Conservation (phyloP, 805 yeast genomes). For the Kodamaea restingae region DNA sequence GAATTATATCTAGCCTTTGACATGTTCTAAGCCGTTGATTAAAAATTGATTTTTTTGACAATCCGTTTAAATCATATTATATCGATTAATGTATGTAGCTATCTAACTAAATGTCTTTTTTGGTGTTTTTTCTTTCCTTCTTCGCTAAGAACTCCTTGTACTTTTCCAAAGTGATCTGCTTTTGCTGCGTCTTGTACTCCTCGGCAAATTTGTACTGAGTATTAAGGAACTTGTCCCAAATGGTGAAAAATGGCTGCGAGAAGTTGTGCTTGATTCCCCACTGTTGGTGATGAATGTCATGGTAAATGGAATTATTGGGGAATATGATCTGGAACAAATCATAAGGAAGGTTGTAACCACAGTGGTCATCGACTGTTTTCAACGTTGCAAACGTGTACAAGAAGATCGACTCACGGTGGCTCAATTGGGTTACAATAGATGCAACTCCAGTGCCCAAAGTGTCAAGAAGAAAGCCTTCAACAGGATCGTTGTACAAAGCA, state of each 20-base stretch:
- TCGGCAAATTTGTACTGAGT: constrained; percentile 67
- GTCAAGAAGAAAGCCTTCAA: constrained; percentile 90
- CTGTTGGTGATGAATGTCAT: constrained; percentile 95
- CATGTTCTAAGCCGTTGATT: constrained; percentile 16
- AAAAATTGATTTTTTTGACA: constrained; percentile 13
- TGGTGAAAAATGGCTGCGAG: constrained; percentile 92
- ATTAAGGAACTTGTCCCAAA: constrained; percentile 77
- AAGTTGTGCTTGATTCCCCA: constrained; percentile 93
- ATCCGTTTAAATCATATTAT: background rate
- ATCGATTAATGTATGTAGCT: background rate
- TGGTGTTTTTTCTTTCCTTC: constrained; percentile 20
- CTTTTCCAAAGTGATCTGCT: constrained; percentile 61
- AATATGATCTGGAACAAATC: constrained; percentile 87
- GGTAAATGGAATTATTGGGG: constrained; percentile 94
- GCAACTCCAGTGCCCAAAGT: constrained; percentile 91
- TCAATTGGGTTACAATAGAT: constrained; percentile 53
- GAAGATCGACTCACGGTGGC: constrained; percentile 72
- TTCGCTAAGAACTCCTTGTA: constrained; percentile 54
- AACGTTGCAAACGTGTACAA: constrained; percentile 85
- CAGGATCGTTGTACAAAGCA: constrained; percentile 89
- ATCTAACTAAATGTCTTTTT: constrained; percentile 8
- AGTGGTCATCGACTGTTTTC: constrained; percentile 97
- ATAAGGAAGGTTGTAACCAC: constrained; percentile 92
- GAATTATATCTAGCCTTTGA: constrained; percentile 43
- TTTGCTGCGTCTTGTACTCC: constrained; percentile 61